Percentiles rank a stretch among this genome's conserved stretches.
Evolutionary conservation across 257 asterid species (phyloP).

Genomic region (Ehretia macrophylla): DNA sequence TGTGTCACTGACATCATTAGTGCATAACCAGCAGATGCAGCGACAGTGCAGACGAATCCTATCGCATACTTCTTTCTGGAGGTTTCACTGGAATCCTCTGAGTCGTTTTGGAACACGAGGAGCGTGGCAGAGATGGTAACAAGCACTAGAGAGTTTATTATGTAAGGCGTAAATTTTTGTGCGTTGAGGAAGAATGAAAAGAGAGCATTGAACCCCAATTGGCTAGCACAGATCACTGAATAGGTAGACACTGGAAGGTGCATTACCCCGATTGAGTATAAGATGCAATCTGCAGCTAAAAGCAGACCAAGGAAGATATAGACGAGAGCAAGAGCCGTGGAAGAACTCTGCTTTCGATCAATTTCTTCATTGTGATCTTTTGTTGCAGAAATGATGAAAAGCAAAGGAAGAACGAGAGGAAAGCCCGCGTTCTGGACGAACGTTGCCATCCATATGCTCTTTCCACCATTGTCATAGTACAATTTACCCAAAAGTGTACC

Average conservation of each 20-base stretch:
- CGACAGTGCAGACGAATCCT: constrained; percentile 36
- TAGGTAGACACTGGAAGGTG: constrained; percentile 52
- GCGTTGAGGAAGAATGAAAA: constrained; percentile 45
- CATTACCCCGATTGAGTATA: constrained; percentile 43
- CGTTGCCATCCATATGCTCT: constrained; percentile 67
- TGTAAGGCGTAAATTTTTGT: constrained; percentile 36
- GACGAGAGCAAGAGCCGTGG: constrained; percentile 9
- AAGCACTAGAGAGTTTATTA: constrained; percentile 45
- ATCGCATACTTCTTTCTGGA: constrained; percentile 5
- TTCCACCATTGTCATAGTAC: constrained; percentile 70
- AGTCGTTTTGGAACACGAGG: constrained; percentile 44
- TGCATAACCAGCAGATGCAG: constrained; percentile 35
- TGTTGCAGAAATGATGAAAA: constrained; percentile 16
- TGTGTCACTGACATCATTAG: constrained; percentile 29
- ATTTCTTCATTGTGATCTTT: not conserved
- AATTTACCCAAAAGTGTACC: constrained; percentile 59
- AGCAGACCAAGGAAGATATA: constrained; percentile 36
- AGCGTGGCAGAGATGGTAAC: constrained; percentile 50
- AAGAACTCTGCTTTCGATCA: constrained; percentile 9
- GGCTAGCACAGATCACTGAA: constrained; percentile 46
- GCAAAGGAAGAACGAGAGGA: constrained; percentile 65
- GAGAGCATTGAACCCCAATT: constrained; percentile 51
- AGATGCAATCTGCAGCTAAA: constrained; percentile 22
- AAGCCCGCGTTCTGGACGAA: constrained; percentile 54
- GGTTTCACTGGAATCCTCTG: constrained; percentile 23